Evolutionary conservation across 768 basidiomycete species (phyloP).

Genomic region (Mrakia frigida): DNA sequence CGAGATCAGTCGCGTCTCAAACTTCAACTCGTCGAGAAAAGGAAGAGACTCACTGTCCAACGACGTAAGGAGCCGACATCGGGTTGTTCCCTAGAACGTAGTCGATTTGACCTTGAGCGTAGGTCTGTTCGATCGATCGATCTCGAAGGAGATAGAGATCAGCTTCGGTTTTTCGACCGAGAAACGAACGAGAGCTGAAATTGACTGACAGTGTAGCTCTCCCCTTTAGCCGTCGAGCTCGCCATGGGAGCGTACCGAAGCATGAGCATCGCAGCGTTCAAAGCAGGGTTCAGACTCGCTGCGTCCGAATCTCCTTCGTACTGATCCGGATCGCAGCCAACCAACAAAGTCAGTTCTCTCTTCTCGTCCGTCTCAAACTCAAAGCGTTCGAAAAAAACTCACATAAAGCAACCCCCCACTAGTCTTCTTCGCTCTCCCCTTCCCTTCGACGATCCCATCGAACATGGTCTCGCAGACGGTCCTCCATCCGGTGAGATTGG

Average conservation of each 20-base stretch:
- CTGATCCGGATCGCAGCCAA: slow-evolving; percentile 55
- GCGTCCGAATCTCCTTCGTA: slow-evolving; percentile 77
- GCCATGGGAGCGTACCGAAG: slow-evolving; percentile 70
- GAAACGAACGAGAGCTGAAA: background rate
- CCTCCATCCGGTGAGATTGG: slow-evolving; percentile 64
- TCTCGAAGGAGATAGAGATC: slow-evolving; percentile 3
- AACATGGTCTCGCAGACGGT: slow-evolving; percentile 67
- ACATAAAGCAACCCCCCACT: slow-evolving; percentile 49
- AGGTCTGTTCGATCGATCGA: slow-evolving; percentile 50
- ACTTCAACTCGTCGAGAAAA: background rate
- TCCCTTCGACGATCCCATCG: slow-evolving; percentile 61
- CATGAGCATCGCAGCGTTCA: slow-evolving; percentile 81
- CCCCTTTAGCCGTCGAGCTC: slow-evolving; percentile 55
- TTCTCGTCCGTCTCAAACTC: background rate
- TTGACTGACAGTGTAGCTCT: slow-evolving; percentile 56
- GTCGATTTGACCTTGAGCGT: slow-evolving; percentile 69
- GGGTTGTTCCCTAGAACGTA: slow-evolving; percentile 85
- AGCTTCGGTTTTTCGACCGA: too few species aligned
- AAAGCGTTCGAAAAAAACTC: background rate
- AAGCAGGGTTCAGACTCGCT: slow-evolving; percentile 70
- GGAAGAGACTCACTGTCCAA: slow-evolving; percentile 50
- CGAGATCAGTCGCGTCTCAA: background rate
- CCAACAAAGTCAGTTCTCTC: background rate
- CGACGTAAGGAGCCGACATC: slow-evolving; percentile 79
- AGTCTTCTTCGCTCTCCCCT: slow-evolving; percentile 57